These are phyloP conservation scores for Clonostachys rhizophaga DNA, from an alignment of 2,329 filamentous ascomycete species.

Conservation along the genomic window DNA sequence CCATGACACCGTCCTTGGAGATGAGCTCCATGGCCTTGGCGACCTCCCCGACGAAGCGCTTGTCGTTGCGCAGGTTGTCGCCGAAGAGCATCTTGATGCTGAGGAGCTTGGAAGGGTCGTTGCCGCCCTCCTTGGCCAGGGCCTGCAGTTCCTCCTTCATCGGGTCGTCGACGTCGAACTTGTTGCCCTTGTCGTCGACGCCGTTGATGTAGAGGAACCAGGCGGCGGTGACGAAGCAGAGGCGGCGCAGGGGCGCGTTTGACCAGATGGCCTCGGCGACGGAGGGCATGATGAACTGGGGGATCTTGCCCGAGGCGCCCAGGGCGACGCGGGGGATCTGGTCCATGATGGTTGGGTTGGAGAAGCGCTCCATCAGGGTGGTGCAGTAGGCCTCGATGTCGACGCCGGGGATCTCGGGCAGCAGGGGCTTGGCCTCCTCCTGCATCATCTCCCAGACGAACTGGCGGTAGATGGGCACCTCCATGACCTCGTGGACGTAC, in stretches of 20 bases:
- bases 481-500: slow-evolving; percentile 50
- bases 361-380: slow-evolving; percentile 48
- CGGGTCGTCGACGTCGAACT: slow-evolving; percentile 37
- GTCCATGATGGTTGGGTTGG: slow-evolving; percentile 52
- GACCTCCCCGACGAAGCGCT: slow-evolving; percentile 40
- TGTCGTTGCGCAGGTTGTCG: slow-evolving; percentile 41
- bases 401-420: slow-evolving; percentile 44
- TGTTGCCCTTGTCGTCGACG: slow-evolving; percentile 39
- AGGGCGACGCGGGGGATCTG: slow-evolving; percentile 46
- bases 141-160: slow-evolving; percentile 41
- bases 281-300: slow-evolving; percentile 44
- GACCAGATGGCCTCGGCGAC: slow-evolving; percentile 40
- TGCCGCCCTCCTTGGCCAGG: slow-evolving; percentile 35
- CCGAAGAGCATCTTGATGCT: slow-evolving; percentile 42
- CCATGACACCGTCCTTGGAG: slow-evolving; percentile 38
- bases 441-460: slow-evolving; percentile 52
- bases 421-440: slow-evolving; percentile 45
- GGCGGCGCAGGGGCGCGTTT: slow-evolving; percentile 35
- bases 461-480: slow-evolving; percentile 37
- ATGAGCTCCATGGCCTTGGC: slow-evolving; percentile 41
- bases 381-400: slow-evolving; percentile 46
- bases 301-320: slow-evolving; percentile 48
- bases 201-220: slow-evolving; percentile 49
- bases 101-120: slow-evolving; percentile 33
- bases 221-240: slow-evolving; percentile 40